Base-by-base conservation (phyloP, 116 monocot genomes). In the Papilionanthe hybrid region DNA sequence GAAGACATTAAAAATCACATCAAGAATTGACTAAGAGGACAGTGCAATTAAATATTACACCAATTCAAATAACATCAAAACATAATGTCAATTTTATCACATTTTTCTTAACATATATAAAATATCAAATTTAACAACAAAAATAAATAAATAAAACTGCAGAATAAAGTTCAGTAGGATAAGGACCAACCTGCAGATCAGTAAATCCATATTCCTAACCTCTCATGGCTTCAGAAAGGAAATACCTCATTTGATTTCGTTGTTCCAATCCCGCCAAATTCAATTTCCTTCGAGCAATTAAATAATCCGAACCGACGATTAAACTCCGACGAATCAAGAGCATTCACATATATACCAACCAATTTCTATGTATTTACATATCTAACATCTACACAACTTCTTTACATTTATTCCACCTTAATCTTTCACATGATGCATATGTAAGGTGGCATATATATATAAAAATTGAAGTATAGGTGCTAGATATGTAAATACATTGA, bases 91-190 rank as follows among this genome's bases (percentile, higher is more conserved):
- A 37, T 69, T 69, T 32, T 37, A 3, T 69, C 32, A 69, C 37
- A 13, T 29, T 13, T 37, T 37, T 30, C 29, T 37, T 5, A 17
- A 32, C 15, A 69, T 69, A 17, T 69, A 67, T 67, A 11, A 27
- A 67, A 67, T 67, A 30, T 69, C 11, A 69, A 69, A 69, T 69
- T 69, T 27, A 13, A 68, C 68, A 68, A 28, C 68, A 68, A 68
- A 68, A 37, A 37, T 2, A 37, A 37, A 37, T 1, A 60, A 13
- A 22, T 2, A 68, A 15, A 68, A 68, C 58, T 58, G 17, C 27
- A 68, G 29, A 68, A 68, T 68, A 29, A 68, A 29, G 30, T 68
- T 30, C 68, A 68, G 60, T 20, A 60, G 20, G 20, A 60, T 7
- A 22, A 60, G 60, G 60, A 60, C n/a, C 60, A 37, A 6, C 23